Percentiles rank a stretch among this genome's conserved stretches.
Evolutionary conservation across 2,329 filamentous ascomycete genomes (phyloP).

Genomic region (Celoporthe dispersa): DNA sequence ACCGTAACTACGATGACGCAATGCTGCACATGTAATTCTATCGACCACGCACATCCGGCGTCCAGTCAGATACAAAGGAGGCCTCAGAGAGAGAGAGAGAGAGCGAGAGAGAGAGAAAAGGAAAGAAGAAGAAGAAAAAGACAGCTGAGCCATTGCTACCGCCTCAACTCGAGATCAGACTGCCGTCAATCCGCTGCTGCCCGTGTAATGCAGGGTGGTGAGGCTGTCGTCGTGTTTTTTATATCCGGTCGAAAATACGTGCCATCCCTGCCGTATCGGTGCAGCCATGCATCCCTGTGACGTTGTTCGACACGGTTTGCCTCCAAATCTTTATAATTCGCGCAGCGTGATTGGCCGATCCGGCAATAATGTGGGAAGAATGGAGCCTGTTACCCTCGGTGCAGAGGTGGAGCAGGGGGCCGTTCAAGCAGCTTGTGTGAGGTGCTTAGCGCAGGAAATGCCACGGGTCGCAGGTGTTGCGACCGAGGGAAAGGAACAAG

Average conservation of each 20-base stretch:
- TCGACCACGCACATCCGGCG: neutral
- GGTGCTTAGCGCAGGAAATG: constrained; percentile 24
- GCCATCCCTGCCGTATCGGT: constrained; percentile 16
- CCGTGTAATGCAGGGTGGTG: neutral
- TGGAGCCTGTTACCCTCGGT: constrained; percentile 9
- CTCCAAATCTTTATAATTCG: constrained; percentile 28
- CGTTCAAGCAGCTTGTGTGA: constrained; percentile 13
- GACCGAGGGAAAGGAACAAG: constrained; percentile 26
- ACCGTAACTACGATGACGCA: constrained; percentile 11
- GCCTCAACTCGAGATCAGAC: neutral
- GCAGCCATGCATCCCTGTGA: constrained; percentile 19
- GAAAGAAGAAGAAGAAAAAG: too few relatives aligned
- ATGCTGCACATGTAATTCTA: neutral
- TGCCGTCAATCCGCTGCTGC: neutral
- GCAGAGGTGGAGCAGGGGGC: constrained; percentile 20
- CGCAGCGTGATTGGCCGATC: constrained; percentile 21
- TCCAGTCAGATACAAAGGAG: neutral
- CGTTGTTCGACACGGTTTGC: constrained; percentile 26
- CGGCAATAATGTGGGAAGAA: constrained; percentile 21
- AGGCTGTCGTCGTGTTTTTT: constrained; percentile 6
- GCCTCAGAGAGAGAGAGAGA: too few relatives aligned
- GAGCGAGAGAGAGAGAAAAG: too few relatives aligned
- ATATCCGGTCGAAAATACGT: constrained; percentile 30
- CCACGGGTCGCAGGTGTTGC: constrained; percentile 16
- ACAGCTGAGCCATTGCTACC: neutral